Conservation (phyloP, 208 protist species). For the Acanthamoeba triangularis region DNA sequence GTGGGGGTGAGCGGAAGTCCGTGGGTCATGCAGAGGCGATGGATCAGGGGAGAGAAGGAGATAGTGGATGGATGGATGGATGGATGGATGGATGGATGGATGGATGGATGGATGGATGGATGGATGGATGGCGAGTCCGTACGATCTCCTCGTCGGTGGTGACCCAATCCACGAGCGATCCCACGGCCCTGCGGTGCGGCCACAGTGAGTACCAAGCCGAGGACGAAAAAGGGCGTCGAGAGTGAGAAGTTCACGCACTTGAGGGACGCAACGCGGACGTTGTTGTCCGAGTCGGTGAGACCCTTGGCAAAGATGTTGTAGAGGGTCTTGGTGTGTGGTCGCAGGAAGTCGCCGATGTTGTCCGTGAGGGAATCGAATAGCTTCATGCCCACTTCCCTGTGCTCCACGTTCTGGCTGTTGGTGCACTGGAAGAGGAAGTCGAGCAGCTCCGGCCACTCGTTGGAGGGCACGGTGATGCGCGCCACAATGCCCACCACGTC, state of each 20-base stretch:
- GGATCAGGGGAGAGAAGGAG: too few species aligned
- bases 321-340: conserved; percentile 64
- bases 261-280: conserved; percentile 59
- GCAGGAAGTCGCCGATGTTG: conserved; percentile 59
- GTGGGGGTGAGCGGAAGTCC: too few species aligned
- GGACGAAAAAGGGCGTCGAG: background rate
- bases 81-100: too few species aligned
- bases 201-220: background rate
- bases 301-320: conserved; percentile 69
- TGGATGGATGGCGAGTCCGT: too few species aligned
- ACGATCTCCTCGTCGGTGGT: conserved; percentile 63
- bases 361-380: conserved; percentile 63
- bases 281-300: conserved; percentile 29
- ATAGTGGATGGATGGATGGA: too few species aligned
- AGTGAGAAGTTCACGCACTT: background rate
- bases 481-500: conserved; percentile 64
- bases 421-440: conserved; percentile 76
- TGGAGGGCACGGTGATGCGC: conserved; percentile 12
- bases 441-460: conserved; percentile 58
- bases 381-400: conserved; percentile 73
- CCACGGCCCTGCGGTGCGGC: background rate
- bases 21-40: too few species aligned
- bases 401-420: conserved; percentile 53
- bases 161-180: conserved; percentile 60
- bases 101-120: too few species aligned